Evolutionary conservation across 768 basidiomycete species (phyloP), one percentile per base, ranked within the genome.

Genomic region (Podaxis sp.): DNA sequence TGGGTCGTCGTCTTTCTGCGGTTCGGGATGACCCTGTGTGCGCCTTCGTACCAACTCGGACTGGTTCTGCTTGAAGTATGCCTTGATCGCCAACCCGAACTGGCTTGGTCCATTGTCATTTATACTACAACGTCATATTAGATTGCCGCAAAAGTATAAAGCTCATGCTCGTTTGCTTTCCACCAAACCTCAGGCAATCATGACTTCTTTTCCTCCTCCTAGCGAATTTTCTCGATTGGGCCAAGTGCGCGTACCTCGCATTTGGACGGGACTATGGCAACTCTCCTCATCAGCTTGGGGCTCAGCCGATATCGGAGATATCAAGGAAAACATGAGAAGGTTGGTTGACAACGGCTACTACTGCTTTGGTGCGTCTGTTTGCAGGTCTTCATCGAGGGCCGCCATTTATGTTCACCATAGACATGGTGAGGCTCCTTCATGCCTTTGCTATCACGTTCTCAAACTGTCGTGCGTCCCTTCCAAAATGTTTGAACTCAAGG

Each of bases 281-380:
- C 82, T 94, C 40, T 92, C 92, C 11, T 89, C 89, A 69, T 89
- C 87, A 55, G 91, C 91, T 2, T 94, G 92, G 92, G 92, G 93
- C 19, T 88, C 83, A 52, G 89, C 89, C 1, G 79, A 89, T 0
- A 83, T 84, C 0, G 67, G 80, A 33, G 86, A 85, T 68, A 82
- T 94, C 61, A 84, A 86, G 57, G 77, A 82, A 64, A 86, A 83
- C 43, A 91, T 94, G 90, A 75, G 72, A 17, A 81, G 79, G 25
- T 84, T 91, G 67, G 82, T 82, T 57, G 80, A 85, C 36, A 73
- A 76, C 38, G 89, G 88, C 6, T 90, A 83, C 68, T 84, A 78
- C 15, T 86, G 87, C 13, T 89, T 88, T 71, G 87, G 87, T 87
- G 58, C 15, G 70, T 54, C 17, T 37, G 47, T 43, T 53, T 15